Conservation (phyloP, 768 basidiomycete genomes). For the Tremella yokohamensis region DNA sequence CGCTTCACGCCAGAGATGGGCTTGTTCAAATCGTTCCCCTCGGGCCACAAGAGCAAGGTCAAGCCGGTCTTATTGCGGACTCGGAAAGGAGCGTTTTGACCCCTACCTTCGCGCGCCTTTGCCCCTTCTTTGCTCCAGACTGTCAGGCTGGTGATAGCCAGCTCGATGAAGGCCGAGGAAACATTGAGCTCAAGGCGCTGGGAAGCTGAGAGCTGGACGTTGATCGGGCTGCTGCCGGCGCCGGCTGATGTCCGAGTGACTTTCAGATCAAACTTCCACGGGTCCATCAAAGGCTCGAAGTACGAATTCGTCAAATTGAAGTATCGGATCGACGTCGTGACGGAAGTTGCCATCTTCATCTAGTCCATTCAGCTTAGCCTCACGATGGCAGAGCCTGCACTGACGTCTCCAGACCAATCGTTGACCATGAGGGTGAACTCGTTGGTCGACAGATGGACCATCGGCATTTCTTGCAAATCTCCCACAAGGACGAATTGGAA, state of each 20-base stretch:
- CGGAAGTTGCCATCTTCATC: constrained; percentile 77
- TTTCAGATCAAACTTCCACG: constrained; percentile 79
- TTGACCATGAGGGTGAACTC: constrained; percentile 76
- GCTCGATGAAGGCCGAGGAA: constrained; percentile 82
- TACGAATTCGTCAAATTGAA: constrained; percentile 98
- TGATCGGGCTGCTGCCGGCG: constrained; percentile 52
- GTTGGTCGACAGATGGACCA: constrained; percentile 81
- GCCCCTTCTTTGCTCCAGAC: constrained; percentile 73
- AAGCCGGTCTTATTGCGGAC: constrained; percentile 87
- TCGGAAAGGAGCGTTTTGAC: constrained; percentile 87
- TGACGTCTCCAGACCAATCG: constrained; percentile 91
- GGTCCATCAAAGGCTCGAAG: constrained; percentile 97
- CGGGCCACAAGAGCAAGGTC: constrained; percentile 80
- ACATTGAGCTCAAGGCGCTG: constrained; percentile 87
- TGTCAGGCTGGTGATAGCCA: constrained; percentile 68
- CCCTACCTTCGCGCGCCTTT: constrained; percentile 69
- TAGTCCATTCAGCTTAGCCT: constrained; percentile 47
- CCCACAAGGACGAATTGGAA: constrained; percentile 91
- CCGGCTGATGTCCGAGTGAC: constrained; percentile 38
- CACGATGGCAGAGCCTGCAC: constrained; percentile 26
- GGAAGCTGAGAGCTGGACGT: constrained; percentile 64
- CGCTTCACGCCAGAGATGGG: constrained; percentile 57
- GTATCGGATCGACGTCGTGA: constrained; percentile 81
- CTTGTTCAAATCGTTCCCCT: constrained; percentile 60
- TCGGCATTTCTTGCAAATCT: constrained; percentile 88